Evolutionary conservation across 1,139 yeast species (phyloP).

Genomic region (Yamadazyma atlantica): DNA sequence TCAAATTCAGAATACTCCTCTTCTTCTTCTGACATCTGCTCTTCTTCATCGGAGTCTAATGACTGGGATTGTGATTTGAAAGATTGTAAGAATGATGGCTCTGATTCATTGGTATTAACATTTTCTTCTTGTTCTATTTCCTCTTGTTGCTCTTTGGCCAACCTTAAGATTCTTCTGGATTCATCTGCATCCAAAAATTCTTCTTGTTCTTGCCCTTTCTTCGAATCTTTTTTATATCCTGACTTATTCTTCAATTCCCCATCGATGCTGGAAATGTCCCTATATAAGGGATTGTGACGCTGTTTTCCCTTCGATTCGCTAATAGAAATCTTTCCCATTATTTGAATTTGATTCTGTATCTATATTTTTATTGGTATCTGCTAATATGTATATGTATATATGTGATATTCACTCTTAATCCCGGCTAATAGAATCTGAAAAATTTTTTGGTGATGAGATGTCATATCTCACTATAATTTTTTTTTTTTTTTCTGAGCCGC

Average conservation of each 20-base stretch:
- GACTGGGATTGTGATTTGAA: constrained; percentile 31
- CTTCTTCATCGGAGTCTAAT: constrained; percentile 35
- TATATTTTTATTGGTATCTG: not conserved
- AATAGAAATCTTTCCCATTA: constrained; percentile 66
- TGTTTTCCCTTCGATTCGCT: constrained; percentile 48
- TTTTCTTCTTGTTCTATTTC: constrained; percentile 72
- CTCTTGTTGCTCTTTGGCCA: constrained; percentile 91
- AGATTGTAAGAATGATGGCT: constrained; percentile 22
- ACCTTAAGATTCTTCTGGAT: constrained; percentile 80
- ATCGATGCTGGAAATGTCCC: constrained; percentile 69
- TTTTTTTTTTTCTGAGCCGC: constrained; percentile 1
- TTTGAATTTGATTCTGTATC: constrained; percentile 4
- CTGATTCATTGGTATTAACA: constrained; percentile 9
- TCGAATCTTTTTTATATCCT: constrained; percentile 18
- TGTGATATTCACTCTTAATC: not conserved
- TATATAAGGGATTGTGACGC: constrained; percentile 76
- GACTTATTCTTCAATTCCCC: constrained; percentile 60
- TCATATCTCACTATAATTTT: too few species aligned
- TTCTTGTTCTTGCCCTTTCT: constrained; percentile 44
- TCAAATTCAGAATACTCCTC: constrained; percentile 49
- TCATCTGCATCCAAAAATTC: constrained; percentile 76
- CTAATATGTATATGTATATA: not conserved
- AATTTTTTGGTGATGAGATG: constrained; percentile 9
- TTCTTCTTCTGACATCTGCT: constrained; percentile 25
- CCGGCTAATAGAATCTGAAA: constrained; percentile 1